Percentiles rank a stretch among this genome's conserved stretches.
These are phyloP conservation scores for Colletotrichum horii DNA, from an alignment of 2,329 filamentous ascomycete species.

Conservation along the genomic window DNA sequence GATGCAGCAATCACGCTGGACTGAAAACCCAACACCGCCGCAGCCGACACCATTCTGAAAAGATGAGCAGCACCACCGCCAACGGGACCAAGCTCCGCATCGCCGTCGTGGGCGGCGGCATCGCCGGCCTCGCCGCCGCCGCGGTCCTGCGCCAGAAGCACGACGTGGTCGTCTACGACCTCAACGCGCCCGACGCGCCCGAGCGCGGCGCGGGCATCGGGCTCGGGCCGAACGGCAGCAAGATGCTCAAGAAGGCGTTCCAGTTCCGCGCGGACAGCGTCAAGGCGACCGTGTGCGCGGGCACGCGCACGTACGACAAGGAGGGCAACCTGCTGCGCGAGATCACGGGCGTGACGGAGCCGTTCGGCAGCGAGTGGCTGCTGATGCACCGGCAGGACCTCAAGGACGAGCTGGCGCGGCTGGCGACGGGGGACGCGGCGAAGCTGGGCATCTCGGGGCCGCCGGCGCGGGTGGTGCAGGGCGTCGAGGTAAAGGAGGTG, in stretches of 20 bases:
- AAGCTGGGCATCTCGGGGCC: conserved; percentile 7
- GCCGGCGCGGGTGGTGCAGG: background rate
- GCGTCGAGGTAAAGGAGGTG: background rate
- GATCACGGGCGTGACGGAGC: conserved; percentile 10
- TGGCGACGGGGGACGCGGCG: conserved; percentile 11
- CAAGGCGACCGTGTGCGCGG: background rate
- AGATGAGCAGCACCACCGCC: background rate
- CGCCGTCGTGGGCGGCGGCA: conserved; percentile 9
- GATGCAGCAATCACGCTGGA: background rate
- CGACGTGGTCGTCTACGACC: conserved; percentile 7
- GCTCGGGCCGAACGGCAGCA: conserved; percentile 12
- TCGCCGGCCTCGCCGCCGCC: conserved; percentile 8
- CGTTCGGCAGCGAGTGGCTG: conserved; percentile 16
- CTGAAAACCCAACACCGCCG: background rate
- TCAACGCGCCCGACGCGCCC: background rate
- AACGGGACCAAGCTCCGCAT: background rate
- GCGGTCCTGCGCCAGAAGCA: conserved; percentile 12
- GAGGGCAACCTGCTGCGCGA: conserved; percentile 14
- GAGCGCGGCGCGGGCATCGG: conserved; percentile 13
- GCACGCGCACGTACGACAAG: conserved; percentile 7
- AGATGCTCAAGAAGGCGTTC: conserved; percentile 14
- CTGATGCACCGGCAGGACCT: conserved; percentile 5
- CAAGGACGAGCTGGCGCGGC: background rate
- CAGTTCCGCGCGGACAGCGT: background rate
- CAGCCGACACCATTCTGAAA: background rate